Evolutionary conservation across 2,329 filamentous ascomycete species (phyloP).

Genomic region (Pseudogymnoascus sp.): DNA sequence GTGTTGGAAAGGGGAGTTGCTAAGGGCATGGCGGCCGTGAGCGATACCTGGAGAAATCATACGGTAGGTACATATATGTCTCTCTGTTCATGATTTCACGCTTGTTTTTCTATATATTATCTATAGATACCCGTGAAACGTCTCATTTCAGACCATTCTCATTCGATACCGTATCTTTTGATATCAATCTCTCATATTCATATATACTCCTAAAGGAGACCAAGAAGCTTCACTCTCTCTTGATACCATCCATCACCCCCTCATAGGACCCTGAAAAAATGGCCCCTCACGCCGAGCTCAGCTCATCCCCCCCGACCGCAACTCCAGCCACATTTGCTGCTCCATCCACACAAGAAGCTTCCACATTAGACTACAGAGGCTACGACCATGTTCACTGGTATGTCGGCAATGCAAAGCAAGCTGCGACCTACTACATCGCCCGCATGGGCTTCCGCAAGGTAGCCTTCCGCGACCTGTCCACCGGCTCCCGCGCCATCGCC

Average conservation of each 20-base stretch:
- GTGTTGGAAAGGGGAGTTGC: slow-evolving; percentile 25
- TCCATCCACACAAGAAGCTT: slow-evolving; percentile 27
- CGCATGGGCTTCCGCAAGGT: slow-evolving; percentile 78
- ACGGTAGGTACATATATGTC: not conserved
- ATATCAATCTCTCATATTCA: not conserved
- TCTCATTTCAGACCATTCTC: not conserved
- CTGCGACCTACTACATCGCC: slow-evolving; percentile 77
- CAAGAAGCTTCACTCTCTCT: slow-evolving; percentile 36
- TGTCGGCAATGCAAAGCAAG: slow-evolving; percentile 94
- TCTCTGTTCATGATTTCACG: not conserved
- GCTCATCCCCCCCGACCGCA: slow-evolving; percentile 15
- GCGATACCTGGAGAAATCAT: slow-evolving; percentile 21
- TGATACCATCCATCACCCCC: not conserved
- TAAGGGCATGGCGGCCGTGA: slow-evolving; percentile 22
- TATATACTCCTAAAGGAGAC: slow-evolving; percentile 26
- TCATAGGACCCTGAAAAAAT: slow-evolving; percentile 11
- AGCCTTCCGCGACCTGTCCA: slow-evolving; percentile 83
- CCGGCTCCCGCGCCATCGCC: slow-evolving; percentile 69
- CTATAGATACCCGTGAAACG: not conserved
- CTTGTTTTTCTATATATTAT: not conserved
- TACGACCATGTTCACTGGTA: slow-evolving; percentile 96
- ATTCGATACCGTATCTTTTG: not conserved
- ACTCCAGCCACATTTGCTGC: slow-evolving; percentile 22
- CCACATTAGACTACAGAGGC: slow-evolving; percentile 57
- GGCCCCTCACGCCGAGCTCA: slow-evolving; percentile 19